These are phyloP conservation scores for Venturia nashicola DNA, from an alignment of 2,329 filamentous ascomycete genomes.

Conservation along the genomic window DNA sequence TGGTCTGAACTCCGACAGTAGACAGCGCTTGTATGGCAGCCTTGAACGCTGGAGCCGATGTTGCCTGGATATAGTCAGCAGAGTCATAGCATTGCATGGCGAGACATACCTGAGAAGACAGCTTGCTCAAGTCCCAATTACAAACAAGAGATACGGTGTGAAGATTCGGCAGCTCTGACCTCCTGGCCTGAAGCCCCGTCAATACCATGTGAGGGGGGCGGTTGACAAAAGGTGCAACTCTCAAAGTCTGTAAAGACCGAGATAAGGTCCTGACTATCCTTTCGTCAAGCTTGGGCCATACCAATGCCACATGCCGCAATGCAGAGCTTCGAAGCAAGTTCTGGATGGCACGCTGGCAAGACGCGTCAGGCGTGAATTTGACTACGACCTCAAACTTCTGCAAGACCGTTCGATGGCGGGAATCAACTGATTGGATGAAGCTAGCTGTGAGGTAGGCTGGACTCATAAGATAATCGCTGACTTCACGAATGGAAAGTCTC, in stretches of 20 bases:
- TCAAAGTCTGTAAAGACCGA: not conserved
- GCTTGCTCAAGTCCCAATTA: not conserved
- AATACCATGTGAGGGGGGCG: not conserved
- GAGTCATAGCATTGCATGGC: not conserved
- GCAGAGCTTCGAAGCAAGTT: not conserved
- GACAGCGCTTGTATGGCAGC: not conserved
- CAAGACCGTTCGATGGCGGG: not conserved
- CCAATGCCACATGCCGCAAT: not conserved
- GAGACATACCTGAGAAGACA: not conserved
- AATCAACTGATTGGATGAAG: slow-evolving; percentile 5
- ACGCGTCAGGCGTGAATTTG: slow-evolving; percentile 4
- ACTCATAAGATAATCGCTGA: not conserved
- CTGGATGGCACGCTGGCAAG: slow-evolving; percentile 1
- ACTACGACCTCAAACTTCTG: slow-evolving; percentile 4
- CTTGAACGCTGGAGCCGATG: not conserved
- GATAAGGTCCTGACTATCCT: not conserved
- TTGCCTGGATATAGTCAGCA: not conserved
- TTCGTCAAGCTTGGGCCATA: not conserved
- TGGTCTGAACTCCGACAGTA: not conserved
- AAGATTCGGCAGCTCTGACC: not conserved
- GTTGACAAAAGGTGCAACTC: not conserved
- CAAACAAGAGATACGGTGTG: not conserved
- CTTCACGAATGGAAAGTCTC: not conserved
- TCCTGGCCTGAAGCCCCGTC: not conserved
- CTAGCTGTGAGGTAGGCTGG: not conserved